Evolutionary conservation across 2,329 filamentous ascomycete species (phyloP), one percentile per base, ranked within the genome.

Genomic region (Mariannaea sp.): DNA sequence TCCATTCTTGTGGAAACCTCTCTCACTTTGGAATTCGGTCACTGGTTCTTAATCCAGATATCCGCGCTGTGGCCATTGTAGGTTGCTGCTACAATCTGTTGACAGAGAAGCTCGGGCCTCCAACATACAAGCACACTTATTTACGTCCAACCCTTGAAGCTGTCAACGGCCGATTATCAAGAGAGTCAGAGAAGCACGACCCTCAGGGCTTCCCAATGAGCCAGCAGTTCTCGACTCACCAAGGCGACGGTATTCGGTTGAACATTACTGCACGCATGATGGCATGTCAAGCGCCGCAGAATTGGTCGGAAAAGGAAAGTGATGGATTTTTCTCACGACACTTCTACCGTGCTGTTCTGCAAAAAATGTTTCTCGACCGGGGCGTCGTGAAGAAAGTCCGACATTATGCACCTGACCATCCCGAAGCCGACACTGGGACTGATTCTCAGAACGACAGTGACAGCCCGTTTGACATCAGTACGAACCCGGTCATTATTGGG

Each of bases 191-290:
- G 47, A 83, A 85, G n/a, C 85, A 82, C 62, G 94, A 97, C 65
- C 89, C 90, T 0, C 87, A 97, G 57, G 94, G 94, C 4, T 99
- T 97, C 65, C 94, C 94, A 0, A 94, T 99, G 88, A 95, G 90
- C 53, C 77, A 86, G 38, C 81, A 80, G 12, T 77, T 97, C 42
- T 79, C 67, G 72, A 83, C 71, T 3, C 82, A 87, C 62, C 71
- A 77, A 16, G 75, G 73, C 13, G 77, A 79, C 7, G 91, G 92
- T 2, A 80, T 97, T 40, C 83, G 90, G 19, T 80, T 97, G 52
- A 97, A 99, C 72, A 96, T 97, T 68, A 99, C 94, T 4, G 92
- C 94, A 1, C 85, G 94, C 38, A 96, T 96, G 88, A 97, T 97
- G 93, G 93, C 93, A 3, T 92, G 95, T 43, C 94, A 99, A 75